These are phyloP conservation scores for Casuarina glauca DNA, from an alignment of 306 rosid species.

Conservation along the genomic window DNA sequence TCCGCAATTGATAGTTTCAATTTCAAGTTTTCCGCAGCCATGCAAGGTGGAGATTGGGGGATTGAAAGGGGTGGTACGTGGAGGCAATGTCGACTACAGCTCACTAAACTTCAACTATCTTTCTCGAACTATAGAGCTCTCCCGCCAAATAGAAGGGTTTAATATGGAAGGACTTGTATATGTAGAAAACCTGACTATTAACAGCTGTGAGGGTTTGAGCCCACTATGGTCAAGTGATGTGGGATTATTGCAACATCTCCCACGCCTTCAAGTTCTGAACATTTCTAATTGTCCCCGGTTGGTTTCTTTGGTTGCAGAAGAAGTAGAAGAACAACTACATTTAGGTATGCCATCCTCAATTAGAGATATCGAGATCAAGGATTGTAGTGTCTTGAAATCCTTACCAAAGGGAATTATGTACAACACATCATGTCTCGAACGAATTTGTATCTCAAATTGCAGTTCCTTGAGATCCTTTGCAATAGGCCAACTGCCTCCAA, in stretches of 20 bases:
- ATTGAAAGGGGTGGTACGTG: not conserved
- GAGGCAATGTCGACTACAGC: not conserved
- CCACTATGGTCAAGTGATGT: not conserved
- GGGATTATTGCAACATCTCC: not conserved
- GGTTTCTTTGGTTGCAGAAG: not conserved
- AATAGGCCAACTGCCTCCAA: not conserved
- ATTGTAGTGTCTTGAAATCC: not conserved
- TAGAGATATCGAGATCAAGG: not conserved
- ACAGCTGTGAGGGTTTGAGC: not conserved
- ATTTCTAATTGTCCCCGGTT: not conserved
- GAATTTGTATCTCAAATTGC: not conserved
- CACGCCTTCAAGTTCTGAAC: fast-evolving
- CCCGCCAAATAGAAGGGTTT: not conserved
- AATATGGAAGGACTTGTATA: not conserved
- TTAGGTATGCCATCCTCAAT: not conserved
- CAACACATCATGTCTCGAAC: not conserved
- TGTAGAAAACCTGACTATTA: not conserved
- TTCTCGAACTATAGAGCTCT: not conserved
- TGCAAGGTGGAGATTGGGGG: not conserved
- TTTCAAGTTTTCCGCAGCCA: not conserved
- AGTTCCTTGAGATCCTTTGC: not conserved
- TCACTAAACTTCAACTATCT: not conserved
- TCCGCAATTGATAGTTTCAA: not conserved
- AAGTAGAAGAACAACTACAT: not conserved
- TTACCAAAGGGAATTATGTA: slow-evolving; percentile 3